phyloP scores from a whole-genome alignment of 202 grass and related monocot species.

The Saccharum hybrid region DNA sequence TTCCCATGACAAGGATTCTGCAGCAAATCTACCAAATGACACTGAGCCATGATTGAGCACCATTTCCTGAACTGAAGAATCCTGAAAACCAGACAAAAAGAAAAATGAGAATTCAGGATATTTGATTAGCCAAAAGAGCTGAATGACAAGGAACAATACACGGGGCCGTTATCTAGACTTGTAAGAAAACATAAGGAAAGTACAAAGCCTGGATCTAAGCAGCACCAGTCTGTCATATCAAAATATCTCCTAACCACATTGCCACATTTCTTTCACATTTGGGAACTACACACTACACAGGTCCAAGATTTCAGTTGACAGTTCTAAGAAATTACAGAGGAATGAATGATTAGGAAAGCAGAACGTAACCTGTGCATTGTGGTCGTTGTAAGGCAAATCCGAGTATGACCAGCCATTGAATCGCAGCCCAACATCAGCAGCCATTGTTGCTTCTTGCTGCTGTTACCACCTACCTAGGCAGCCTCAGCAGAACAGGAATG shows the following conservation, averaged over 20 bases:
- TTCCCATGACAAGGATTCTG: slow-evolving; percentile 80
- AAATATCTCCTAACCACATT: neutral
- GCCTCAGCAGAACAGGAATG: slow-evolving; percentile 25
- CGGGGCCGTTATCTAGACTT: neutral
- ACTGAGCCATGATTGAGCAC: slow-evolving; percentile 69
- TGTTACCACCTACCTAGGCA: slow-evolving; percentile 4
- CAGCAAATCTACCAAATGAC: slow-evolving; percentile 82
- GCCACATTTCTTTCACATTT: too few species aligned
- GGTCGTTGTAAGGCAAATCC: slow-evolving; percentile 41
- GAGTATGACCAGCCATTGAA: slow-evolving; percentile 52
- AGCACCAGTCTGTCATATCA: slow-evolving; percentile 18
- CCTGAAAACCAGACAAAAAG: slow-evolving; percentile 43
- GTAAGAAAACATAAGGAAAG: neutral
- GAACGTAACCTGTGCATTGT: slow-evolving; percentile 29
- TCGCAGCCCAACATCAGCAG: slow-evolving; percentile 51
- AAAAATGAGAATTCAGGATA: slow-evolving; percentile 20
- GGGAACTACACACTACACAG: neutral
- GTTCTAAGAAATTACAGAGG: neutral
- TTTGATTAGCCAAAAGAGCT: neutral
- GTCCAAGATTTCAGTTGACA: neutral
- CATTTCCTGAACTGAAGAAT: slow-evolving; percentile 66
- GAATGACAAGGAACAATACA: neutral
- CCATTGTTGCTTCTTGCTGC: slow-evolving; percentile 37
- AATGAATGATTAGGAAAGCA: neutral
- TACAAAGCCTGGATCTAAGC: neutral